Base-by-base conservation (phyloP, 2,329 filamentous ascomycete species). In the Coniella vitis region DNA sequence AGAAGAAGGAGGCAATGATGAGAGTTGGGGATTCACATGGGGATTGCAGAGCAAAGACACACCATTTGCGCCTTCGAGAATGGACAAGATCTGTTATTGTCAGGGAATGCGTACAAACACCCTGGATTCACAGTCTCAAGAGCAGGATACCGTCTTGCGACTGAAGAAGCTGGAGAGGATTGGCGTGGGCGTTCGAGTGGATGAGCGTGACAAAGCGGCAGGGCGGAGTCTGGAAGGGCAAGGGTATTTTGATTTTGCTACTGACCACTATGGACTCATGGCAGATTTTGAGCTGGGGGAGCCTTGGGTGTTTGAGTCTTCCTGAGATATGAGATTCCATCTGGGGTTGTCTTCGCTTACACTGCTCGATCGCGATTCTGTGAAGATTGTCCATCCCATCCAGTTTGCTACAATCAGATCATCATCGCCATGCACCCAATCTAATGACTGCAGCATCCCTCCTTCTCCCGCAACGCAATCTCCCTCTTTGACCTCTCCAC, bases 1-100 rank as follows among this genome's bases (percentile, higher is more conserved):
- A n/a, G n/a, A n/a, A n/a, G n/a, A n/a, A n/a, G n/a, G 75, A 78
- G 50, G 69, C n/a, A n/a, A 71, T 37, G 65, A 61, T 39, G 68
- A 72, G 1, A 65, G 69, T 4, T n/a, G n/a, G n/a, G 74, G 71
- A 0, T 74, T 71, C 53, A 79, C 77, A 0, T 80, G 76, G 76
- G 76, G 76, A 0, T 70, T 76, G 53, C 76, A 79, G 63, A 52
- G 68, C 67, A 7, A 57, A 67, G 2, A 65, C 65, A 4, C 58
- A 34, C 35, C 56, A 40, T 78, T 70, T 58, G 73, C 73, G 2
- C 72, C 67, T 47, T 69, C 63, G 48, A 62, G 76, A 5, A 77
- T 78, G 75, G 76, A 79, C 48, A 78, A 64, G 60, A 66, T 78
- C 12, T 64, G 70, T 32, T 72, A 67, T 53, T 63, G 62, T 13